A percentile compares a stretch with the other conserved stretches of the same genome.
phyloP scores from a whole-genome alignment of 225 moss, liverwort and hornwort species.

The Pseudoscleropodium purum region DNA sequence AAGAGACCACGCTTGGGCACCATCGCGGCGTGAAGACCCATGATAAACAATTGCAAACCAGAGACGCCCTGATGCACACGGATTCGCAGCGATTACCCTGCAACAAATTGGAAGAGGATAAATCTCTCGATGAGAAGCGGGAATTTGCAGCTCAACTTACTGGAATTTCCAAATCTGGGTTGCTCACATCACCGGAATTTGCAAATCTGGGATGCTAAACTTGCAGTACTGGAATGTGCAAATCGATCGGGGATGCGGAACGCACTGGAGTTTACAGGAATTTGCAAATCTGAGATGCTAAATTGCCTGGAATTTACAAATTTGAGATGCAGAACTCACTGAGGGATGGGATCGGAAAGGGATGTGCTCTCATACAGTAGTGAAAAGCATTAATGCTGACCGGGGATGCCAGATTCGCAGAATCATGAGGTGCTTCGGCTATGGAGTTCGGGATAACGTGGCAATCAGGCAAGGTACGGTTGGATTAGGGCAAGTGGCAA shows the following conservation, averaged over 20 bases:
- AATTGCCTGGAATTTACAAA: not conserved
- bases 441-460: not conserved
- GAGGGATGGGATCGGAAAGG: not conserved
- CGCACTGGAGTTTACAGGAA: not conserved
- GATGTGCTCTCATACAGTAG: not conserved
- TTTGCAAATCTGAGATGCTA: too few species aligned
- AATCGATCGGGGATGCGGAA: not conserved
- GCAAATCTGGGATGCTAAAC: not conserved
- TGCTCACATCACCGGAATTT: not conserved
- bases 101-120: not conserved
- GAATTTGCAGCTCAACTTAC: too few species aligned
- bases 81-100: not conserved
- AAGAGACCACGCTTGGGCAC: slow-evolving; percentile 62
- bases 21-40: slow-evolving; percentile 3
- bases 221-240: not conserved
- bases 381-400: not conserved
- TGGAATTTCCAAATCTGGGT: not conserved
- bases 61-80: not conserved
- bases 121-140: not conserved
- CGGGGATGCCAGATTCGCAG: not conserved
- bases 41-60: not conserved
- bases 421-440: not conserved
- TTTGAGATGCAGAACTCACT: not conserved
- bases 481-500: not conserved
- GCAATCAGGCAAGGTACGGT: not conserved